Evolutionary conservation across 2,329 filamentous ascomycete species (phyloP), one percentile per base, ranked within the genome.

Genomic region (Chaetomium globosum): DNA sequence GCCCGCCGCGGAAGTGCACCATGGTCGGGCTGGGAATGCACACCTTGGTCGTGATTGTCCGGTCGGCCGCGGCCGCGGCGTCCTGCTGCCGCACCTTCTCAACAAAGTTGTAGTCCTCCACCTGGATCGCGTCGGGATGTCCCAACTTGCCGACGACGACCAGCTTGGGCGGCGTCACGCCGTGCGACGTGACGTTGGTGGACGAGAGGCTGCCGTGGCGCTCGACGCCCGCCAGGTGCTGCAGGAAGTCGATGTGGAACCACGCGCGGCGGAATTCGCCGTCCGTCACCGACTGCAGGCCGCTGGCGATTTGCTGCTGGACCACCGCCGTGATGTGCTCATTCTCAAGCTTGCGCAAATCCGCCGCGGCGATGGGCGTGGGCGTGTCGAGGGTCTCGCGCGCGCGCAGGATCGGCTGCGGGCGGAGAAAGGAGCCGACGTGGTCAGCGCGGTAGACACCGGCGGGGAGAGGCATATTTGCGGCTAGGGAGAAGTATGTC

Each of bases 21-120:
- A 85, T 85, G n/a, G 84, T 86, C 13, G 84, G 84, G 49, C 77
- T 80, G 3, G 84, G 83, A 66, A 86, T 85, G 77, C 82, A 83
- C 36, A 86, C 83, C 73, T 86, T 86, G 49, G 81, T 69, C 46
- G 71, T 71, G 52, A 65, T 59, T 57, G 49, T 65, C 52, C 21
- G 16, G 39, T 31, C 2, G 77, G 81, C 53, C 13, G 39, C 36
- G 36, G 72, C 74, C 2, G 77, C 81, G 54, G 73, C 74, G 60
- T 75, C 75, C 60, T 73, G 7, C 61, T 28, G 1, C 31, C 70
- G 63, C 21, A 63, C 78, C 33, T 76, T 71, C 75, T 83, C 79
- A 60, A 86, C 80, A 75, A 81, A 85, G 65, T 79, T 74, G 77
- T 81, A 86, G 75, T 86, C 84, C 66, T 83, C 79, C 57, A 85